phyloP scores from a whole-genome alignment of 1,284 basidiomycete genomes.

The Leucoagaricus sp. region DNA sequence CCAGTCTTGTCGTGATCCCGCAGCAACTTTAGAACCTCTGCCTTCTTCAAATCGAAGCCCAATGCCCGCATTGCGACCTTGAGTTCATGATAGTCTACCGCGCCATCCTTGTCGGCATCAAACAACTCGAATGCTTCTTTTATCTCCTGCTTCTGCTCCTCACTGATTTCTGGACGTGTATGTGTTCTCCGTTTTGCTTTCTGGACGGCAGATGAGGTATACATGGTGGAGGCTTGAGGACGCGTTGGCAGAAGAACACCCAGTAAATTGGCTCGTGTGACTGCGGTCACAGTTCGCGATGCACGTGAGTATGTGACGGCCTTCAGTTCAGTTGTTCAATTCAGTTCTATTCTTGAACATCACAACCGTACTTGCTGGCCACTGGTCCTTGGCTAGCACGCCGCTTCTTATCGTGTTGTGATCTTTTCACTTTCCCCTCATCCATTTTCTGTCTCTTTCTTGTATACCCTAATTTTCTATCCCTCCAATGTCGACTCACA shows the following conservation, averaged over 20 bases:
- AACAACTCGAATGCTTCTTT: conserved; percentile 99
- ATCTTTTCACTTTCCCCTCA: neutral
- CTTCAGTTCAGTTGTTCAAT: neutral
- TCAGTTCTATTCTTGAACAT: neutral
- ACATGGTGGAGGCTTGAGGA: conserved; percentile 63
- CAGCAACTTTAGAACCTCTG: conserved; percentile 94
- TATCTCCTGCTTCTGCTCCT: conserved; percentile 97
- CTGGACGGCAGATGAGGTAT: conserved; percentile 67
- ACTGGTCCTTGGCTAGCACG: neutral
- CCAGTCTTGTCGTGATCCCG: conserved; percentile 91
- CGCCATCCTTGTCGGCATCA: conserved; percentile 98
- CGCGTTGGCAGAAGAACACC: conserved; percentile 16
- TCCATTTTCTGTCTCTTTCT: neutral
- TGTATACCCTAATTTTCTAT: neutral
- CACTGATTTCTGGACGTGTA: conserved; percentile 78
- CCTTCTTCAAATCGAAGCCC: conserved; percentile 98
- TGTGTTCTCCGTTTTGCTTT: conserved; percentile 75
- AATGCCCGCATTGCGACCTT: conserved; percentile 98
- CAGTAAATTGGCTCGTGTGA: conserved; percentile 8
- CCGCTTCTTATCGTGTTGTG: conserved; percentile 2
- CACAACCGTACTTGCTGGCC: neutral
- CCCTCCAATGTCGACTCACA: neutral
- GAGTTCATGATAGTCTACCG: conserved; percentile 95
- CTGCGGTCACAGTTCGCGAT: conserved; percentile 15
- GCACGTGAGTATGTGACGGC: conserved; percentile 8